Conservation (phyloP, 768 basidiomycete genomes). For the Lanmaoa rubissima region DNA sequence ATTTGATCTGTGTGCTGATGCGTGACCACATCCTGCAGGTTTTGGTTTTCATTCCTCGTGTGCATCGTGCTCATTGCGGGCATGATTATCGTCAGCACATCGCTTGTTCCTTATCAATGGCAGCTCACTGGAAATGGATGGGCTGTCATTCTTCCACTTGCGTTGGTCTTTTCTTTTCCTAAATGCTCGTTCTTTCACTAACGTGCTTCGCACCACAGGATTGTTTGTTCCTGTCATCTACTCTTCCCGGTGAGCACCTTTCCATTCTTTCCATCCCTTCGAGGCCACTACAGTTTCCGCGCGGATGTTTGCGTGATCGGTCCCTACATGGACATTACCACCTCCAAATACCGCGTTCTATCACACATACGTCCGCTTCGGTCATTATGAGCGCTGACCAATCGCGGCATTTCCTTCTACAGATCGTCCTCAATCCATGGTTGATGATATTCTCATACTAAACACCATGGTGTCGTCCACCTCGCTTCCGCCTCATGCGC, state of each 20-base stretch:
- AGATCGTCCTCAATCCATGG: conserved; percentile 88
- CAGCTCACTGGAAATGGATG: conserved; percentile 56
- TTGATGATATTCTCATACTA: conserved; percentile 77
- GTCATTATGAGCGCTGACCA: conserved; percentile 14
- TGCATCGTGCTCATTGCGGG: conserved; percentile 50
- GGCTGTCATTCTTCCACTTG: conserved; percentile 77
- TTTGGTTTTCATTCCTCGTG: conserved; percentile 43
- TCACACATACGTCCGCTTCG: not conserved
- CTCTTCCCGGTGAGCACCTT: conserved; percentile 67
- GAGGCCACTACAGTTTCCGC: not conserved
- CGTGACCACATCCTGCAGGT: conserved; percentile 20
- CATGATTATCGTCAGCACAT: conserved; percentile 56
- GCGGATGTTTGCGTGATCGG: conserved; percentile 1
- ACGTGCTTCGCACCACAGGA: conserved; percentile 35
- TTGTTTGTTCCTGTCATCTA: conserved; percentile 64
- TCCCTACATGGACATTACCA: conserved; percentile 26
- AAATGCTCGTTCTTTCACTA: not conserved
- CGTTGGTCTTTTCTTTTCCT: conserved; percentile 41
- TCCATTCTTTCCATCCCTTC: conserved; percentile 6
- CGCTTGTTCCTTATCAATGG: conserved; percentile 65
- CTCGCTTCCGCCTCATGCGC: conserved; percentile 11
- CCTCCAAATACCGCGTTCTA: conserved; percentile 1
- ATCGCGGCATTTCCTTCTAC: conserved; percentile 1
- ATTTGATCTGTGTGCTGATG: conserved; percentile 16
- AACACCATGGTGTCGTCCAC: conserved; percentile 5